Evolutionary conservation across 2,329 filamentous ascomycete genomes (phyloP).

Genomic region (Epichloe gansuensis): DNA sequence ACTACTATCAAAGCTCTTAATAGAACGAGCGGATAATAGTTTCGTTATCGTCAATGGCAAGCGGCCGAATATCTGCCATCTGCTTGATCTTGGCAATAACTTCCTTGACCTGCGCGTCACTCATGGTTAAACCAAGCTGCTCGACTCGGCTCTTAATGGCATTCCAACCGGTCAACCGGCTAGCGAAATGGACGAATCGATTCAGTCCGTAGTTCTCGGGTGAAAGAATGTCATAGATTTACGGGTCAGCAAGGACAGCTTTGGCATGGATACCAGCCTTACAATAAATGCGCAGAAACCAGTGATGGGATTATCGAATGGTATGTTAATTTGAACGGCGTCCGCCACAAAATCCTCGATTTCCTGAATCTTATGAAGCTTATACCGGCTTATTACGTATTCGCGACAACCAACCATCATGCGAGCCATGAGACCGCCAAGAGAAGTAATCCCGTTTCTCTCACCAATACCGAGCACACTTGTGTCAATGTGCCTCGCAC

Average conservation of each 20-base stretch:
- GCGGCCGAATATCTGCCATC: slow-evolving; percentile 71
- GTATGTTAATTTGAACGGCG: slow-evolving; percentile 12
- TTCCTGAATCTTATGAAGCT: slow-evolving; percentile 75
- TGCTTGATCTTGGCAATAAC: slow-evolving; percentile 69
- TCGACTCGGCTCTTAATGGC: slow-evolving; percentile 83
- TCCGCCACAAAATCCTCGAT: slow-evolving; percentile 69
- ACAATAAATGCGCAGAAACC: slow-evolving; percentile 8
- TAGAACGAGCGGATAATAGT: slow-evolving; percentile 76
- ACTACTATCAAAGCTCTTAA: slow-evolving; percentile 20
- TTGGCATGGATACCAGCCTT: slow-evolving; percentile 24
- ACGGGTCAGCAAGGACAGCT: slow-evolving; percentile 7
- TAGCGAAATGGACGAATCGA: slow-evolving; percentile 4
- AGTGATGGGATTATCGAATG: slow-evolving; percentile 21
- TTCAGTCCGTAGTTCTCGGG: slow-evolving; percentile 45
- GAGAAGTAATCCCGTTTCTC: slow-evolving; percentile 7
- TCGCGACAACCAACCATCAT: slow-evolving; percentile 23
- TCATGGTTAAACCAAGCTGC: slow-evolving; percentile 59
- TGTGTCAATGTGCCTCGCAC: slow-evolving; percentile 47
- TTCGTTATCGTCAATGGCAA: slow-evolving; percentile 83
- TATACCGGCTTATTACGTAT: slow-evolving; percentile 41
- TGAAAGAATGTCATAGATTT: slow-evolving; percentile 71
- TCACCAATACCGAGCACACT: slow-evolving; percentile 7
- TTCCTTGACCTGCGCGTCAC: slow-evolving; percentile 20
- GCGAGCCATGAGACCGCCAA: slow-evolving; percentile 9
- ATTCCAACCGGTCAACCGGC: slow-evolving; percentile 72